Evolutionary conservation across 2,329 filamentous ascomycete species (phyloP).

Genomic region (Lasiodiplodia sp.): DNA sequence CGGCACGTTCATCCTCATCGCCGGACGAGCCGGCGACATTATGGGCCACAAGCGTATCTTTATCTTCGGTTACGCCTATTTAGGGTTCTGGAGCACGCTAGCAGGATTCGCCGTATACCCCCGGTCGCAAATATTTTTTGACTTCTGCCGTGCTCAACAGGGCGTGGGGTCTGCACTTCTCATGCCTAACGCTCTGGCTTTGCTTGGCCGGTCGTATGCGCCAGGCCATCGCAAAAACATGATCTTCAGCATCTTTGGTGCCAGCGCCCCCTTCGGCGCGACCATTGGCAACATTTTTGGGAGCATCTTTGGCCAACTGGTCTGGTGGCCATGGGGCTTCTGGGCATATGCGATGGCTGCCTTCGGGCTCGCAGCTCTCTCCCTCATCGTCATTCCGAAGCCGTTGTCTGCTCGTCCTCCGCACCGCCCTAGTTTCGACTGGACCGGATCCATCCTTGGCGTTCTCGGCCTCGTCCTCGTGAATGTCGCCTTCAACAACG

Average conservation of each 20-base stretch:
- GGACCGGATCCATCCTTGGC: conserved; percentile 37
- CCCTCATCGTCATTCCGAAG: conserved; percentile 34
- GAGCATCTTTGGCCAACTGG: conserved; percentile 43
- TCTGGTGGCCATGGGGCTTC: conserved; percentile 45
- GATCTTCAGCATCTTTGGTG: conserved; percentile 48
- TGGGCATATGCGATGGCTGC: conserved; percentile 37
- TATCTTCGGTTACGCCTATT: conserved; percentile 50
- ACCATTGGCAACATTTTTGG: conserved; percentile 45
- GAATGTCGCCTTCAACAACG: conserved; percentile 43
- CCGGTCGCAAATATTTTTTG: conserved; percentile 40
- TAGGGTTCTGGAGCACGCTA: conserved; percentile 50
- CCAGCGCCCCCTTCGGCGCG: conserved; percentile 46
- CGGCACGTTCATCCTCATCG: conserved; percentile 55
- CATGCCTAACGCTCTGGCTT: conserved; percentile 48
- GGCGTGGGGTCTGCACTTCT: conserved; percentile 49
- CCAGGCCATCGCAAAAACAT: conserved; percentile 49
- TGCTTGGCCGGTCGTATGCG: conserved; percentile 45
- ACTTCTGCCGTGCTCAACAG: conserved; percentile 49
- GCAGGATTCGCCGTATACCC: conserved; percentile 49
- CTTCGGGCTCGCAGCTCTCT: conserved; percentile 31
- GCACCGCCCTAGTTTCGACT: conserved; percentile 38
- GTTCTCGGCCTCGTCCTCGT: conserved; percentile 40
- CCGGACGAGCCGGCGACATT: conserved; percentile 54
- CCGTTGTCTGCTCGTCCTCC: conserved; percentile 32
- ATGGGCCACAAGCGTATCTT: conserved; percentile 54